These are phyloP conservation scores for Hanseniaspora opuntiae DNA, from an alignment of 805 yeast species.

Conservation along the genomic window DNA sequence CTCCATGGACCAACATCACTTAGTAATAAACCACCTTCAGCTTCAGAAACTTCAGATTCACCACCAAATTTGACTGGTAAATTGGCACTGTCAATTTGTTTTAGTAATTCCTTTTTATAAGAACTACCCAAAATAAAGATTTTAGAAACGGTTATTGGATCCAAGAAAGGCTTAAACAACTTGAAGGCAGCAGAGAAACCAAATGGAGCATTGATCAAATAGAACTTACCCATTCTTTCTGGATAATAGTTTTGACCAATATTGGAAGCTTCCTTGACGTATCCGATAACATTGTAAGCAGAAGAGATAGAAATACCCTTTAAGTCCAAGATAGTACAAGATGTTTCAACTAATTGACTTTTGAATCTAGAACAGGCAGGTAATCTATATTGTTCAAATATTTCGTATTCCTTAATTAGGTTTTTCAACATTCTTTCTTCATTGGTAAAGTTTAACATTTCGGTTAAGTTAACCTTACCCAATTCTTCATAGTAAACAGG, in stretches of 20 bases:
- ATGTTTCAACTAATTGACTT: conserved; percentile 75
- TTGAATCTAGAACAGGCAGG: conserved; percentile 87
- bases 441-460: conserved; percentile 84
- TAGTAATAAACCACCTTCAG: conserved; percentile 68
- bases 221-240: conserved; percentile 97
- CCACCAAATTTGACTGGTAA: conserved; percentile 91
- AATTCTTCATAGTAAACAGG: conserved; percentile 91
- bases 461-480: conserved; percentile 77
- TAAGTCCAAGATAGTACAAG: conserved; percentile 89
- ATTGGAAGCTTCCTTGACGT: conserved; percentile 82
- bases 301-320: conserved; percentile 81
- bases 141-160: conserved; percentile 93
- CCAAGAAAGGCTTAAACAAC: conserved; percentile 83
- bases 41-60: conserved; percentile 45
- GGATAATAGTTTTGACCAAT: conserved; percentile 97
- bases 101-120: conserved; percentile 68
- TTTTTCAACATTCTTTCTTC: conserved; percentile 93
- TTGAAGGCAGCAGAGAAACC: conserved; percentile 92
- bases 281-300: conserved; percentile 72
- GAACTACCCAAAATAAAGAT: conserved; percentile 73
- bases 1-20: conserved; percentile 98
- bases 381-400: conserved; percentile 67
- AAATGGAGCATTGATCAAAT: conserved; percentile 90
- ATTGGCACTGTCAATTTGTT: conserved; percentile 88
- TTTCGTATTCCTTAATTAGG: conserved; percentile 94